A percentile compares a stretch with the other conserved stretches of the same genome.
Evolutionary conservation across 495 filamentous ascomycete genomes (phyloP).

Genomic region (Lasiosphaeris hirsuta): DNA sequence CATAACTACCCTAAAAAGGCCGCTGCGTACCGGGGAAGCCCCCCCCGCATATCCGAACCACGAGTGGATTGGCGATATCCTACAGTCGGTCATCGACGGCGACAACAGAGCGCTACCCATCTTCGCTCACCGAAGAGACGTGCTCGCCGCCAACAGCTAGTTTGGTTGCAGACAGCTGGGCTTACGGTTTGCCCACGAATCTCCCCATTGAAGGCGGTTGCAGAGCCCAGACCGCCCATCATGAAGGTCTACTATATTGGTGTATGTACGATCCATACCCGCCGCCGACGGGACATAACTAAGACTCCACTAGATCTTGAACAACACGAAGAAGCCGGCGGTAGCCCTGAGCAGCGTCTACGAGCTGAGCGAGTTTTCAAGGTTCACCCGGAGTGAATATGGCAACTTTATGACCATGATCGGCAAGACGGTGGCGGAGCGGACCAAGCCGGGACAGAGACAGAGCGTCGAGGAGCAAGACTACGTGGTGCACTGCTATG

Average conservation of each 20-base stretch:
- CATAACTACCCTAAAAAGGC: too few species aligned
- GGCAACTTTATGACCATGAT: constrained; percentile 68
- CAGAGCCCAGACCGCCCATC: constrained; percentile 27
- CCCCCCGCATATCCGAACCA: too few species aligned
- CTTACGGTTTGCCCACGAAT: background rate
- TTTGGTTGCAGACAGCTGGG: too few species aligned
- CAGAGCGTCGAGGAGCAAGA: constrained; percentile 90
- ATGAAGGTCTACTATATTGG: constrained; percentile 80
- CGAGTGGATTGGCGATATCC: too few species aligned
- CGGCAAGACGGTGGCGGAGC: constrained; percentile 70
- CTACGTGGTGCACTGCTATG: constrained; percentile 88
- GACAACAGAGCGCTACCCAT: too few species aligned
- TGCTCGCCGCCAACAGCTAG: too few species aligned
- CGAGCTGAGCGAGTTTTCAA: constrained; percentile 75
- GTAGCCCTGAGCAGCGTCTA: constrained; percentile 77
- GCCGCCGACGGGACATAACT: constrained; percentile 4
- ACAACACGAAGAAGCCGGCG: constrained; percentile 58
- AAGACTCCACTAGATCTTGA: constrained; percentile 21
- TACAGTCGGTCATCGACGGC: too few species aligned
- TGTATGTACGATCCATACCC: constrained; percentile 6
- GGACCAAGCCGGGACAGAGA: constrained; percentile 79
- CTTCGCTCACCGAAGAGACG: too few species aligned
- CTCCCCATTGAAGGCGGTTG: background rate
- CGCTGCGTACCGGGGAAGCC: too few species aligned
- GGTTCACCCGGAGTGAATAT: constrained; percentile 71